Evolutionary conservation across 345 rosid species (phyloP).

Genomic region (Linum trigynum): DNA sequence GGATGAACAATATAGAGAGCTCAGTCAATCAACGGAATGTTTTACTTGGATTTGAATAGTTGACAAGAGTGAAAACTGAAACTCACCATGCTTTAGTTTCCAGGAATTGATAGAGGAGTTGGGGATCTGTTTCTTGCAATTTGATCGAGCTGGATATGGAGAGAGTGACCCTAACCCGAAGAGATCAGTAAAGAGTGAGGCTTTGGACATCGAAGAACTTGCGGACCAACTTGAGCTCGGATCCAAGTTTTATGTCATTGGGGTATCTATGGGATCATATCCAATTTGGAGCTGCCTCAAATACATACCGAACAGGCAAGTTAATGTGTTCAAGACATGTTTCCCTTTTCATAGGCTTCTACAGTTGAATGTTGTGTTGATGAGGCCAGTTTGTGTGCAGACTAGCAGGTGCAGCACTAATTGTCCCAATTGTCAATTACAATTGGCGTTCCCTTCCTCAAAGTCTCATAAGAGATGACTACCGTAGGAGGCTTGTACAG

Average conservation of each 20-base stretch:
- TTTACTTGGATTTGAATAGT: not conserved
- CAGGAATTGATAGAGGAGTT: constrained; percentile 63
- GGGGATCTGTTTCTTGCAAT: constrained; percentile 57
- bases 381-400: constrained; percentile 27
- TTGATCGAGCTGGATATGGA: constrained; percentile 89
- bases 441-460: constrained; percentile 73
- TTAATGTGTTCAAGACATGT: not conserved
- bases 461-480: constrained; percentile 43
- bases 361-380: not conserved
- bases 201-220: constrained; percentile 61
- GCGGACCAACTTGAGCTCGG: constrained; percentile 64
- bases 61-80: not conserved
- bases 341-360: not conserved
- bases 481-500: constrained; percentile 44
- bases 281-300: constrained; percentile 85
- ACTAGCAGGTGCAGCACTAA: constrained; percentile 66
- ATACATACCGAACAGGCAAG: constrained; percentile 76
- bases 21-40: not conserved
- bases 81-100: constrained; percentile 32
- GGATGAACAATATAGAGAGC: not conserved
- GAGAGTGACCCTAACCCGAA: constrained; percentile 67
- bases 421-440: constrained; percentile 66
- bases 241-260: constrained; percentile 60
- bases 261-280: constrained; percentile 88
- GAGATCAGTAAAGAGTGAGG: constrained; percentile 71